Conservation (phyloP, 2,329 filamentous ascomycete species). For the Alternaria consortialis region DNA sequence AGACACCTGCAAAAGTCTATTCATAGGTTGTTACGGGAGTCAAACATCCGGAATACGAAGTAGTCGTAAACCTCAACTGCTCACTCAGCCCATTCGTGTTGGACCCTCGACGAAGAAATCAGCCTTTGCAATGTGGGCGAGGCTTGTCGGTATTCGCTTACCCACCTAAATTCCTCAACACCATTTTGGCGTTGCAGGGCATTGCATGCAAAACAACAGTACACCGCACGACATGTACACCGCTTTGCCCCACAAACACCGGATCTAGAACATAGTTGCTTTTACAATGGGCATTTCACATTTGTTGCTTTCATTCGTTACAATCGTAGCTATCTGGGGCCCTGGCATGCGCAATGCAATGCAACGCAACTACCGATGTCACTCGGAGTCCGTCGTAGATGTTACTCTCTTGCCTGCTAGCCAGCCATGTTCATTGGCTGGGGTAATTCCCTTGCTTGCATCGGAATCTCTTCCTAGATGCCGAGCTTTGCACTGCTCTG, state of each 20-base stretch:
- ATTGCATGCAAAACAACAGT: slow-evolving; percentile 6
- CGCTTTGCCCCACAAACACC: slow-evolving; percentile 9
- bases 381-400: slow-evolving; percentile 4
- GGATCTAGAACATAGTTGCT: slow-evolving; percentile 2
- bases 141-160: not conserved
- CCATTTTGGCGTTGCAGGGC: slow-evolving; percentile 10
- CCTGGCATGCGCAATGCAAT: slow-evolving; percentile 1
- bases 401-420: slow-evolving; percentile 1
- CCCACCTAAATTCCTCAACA: slow-evolving; percentile 1
- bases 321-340: slow-evolving; percentile 2
- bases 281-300: not conserved
- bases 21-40: slow-evolving; percentile 1
- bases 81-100: not conserved
- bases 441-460: not conserved
- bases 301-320: not conserved
- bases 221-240: slow-evolving; percentile 1
- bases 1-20: slow-evolving; percentile 1
- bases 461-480: slow-evolving; percentile 3
- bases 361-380: slow-evolving; percentile 5
- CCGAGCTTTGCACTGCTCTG: not conserved
- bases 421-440: not conserved
- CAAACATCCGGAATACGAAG: not conserved
- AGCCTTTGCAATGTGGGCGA: not conserved
- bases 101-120: too few relatives aligned
- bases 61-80: not conserved